Conservation (phyloP, 73 alveolate genomes). For the Loxodes magnus region DNA sequence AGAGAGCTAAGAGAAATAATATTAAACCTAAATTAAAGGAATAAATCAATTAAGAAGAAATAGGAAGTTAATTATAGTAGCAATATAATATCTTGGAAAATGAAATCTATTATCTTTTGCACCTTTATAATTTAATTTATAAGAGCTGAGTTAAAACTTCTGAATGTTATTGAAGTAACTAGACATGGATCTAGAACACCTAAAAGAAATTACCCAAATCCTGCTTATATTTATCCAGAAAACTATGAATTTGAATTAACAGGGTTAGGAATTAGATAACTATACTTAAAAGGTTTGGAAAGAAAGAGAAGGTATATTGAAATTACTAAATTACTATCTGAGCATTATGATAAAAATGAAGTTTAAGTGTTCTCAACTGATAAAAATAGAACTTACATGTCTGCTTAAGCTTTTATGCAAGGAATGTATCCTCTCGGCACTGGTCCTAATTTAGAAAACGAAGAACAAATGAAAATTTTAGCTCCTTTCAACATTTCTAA, state of each 20-base stretch:
- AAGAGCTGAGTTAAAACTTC: no score
- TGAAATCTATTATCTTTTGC: no score
- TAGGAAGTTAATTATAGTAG: no score
- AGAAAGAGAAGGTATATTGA: slow-evolving; percentile 23
- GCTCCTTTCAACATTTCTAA: slow-evolving; percentile 29
- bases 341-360: slow-evolving; percentile 37
- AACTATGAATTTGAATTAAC: slow-evolving; percentile 40
- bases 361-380: slow-evolving; percentile 33
- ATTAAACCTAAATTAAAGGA: no score
- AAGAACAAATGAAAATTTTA: slow-evolving; percentile 11
- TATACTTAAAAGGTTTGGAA: slow-evolving; percentile 35
- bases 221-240: slow-evolving; percentile 19
- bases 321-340: slow-evolving; percentile 17
- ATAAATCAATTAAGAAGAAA: no score
- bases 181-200: slow-evolving; percentile 64
- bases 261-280: slow-evolving; percentile 38
- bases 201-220: slow-evolving; percentile 14
- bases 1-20: no score
- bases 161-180: slow-evolving; percentile 5
- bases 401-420: slow-evolving; percentile 38
- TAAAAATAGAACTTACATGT: slow-evolving; percentile 39
- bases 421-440: slow-evolving; percentile 36
- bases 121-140: no score
- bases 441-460: slow-evolving; percentile 13
- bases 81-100: no score